Percentiles rank a stretch among this genome's conserved stretches.
These are phyloP conservation scores for Penicillium roqueforti DNA, from an alignment of 495 filamentous ascomycete species.

Conservation along the genomic window DNA sequence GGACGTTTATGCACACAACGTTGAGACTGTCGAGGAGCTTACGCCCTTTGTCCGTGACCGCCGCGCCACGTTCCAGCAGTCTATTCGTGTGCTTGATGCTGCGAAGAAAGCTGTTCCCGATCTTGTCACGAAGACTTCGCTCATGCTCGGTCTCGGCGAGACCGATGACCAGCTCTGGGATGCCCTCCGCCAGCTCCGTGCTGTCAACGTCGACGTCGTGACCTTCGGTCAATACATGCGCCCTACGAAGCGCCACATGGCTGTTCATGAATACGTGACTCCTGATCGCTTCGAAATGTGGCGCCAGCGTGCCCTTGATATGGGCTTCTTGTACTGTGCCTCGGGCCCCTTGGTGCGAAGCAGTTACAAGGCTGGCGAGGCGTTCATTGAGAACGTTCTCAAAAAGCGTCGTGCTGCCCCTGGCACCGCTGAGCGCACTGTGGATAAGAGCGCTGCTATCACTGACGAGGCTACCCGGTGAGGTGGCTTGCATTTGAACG, in stretches of 20 bases:
- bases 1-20: constrained; percentile 95
- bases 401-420: constrained; percentile 66
- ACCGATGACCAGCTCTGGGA: constrained; percentile 84
- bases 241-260: constrained; percentile 95
- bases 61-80: constrained; percentile 84
- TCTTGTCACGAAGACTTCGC: constrained; percentile 93
- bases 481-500: constrained; percentile 11
- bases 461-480: constrained; percentile 30
- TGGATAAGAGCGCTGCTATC: constrained; percentile 18
- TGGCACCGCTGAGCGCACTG: constrained; percentile 21
- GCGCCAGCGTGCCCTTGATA: constrained; percentile 81
- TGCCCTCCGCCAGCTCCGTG: constrained; percentile 74
- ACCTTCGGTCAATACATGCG: constrained; percentile 99
- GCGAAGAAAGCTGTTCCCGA: constrained; percentile 71
- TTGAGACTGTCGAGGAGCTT: constrained; percentile 89
- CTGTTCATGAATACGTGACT: constrained; percentile 89
- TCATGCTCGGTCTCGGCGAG: constrained; percentile 95
- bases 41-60: constrained; percentile 89
- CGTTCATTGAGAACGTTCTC: constrained; percentile 97
- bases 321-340: constrained; percentile 96
- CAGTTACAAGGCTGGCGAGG: constrained; percentile 96
- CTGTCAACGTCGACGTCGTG: constrained; percentile 81
- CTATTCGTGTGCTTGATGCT: constrained; percentile 70
- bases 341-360: constrained; percentile 89
- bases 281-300: constrained; percentile 87